Evolutionary conservation across 192 early-diverging fungal genomes (phyloP).

Genomic region (Coemansia sp.): DNA sequence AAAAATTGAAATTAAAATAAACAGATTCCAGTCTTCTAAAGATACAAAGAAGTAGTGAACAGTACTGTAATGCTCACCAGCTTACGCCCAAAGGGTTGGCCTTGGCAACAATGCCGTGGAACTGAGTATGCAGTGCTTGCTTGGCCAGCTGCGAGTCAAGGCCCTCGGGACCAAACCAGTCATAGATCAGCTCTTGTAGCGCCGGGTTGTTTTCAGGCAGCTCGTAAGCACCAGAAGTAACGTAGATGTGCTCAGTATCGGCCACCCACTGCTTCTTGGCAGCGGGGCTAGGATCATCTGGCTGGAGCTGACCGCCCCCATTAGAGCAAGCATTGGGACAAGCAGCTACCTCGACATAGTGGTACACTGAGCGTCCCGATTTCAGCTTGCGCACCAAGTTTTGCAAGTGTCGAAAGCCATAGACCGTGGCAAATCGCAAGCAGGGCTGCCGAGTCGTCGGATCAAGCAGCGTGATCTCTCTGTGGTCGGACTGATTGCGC

Average conservation of each 20-base stretch:
- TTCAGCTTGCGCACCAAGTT: constrained; percentile 97
- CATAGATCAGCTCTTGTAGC: constrained; percentile 62
- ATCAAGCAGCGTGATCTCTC: constrained; percentile 61
- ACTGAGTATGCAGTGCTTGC: constrained; percentile 76
- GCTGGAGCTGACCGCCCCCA: constrained; percentile 92
- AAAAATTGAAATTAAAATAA: background rate
- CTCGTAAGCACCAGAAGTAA: constrained; percentile 49
- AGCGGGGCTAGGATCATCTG: constrained; percentile 43
- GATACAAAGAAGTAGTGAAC: background rate
- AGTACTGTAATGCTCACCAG: constrained; percentile 58
- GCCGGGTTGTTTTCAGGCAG: constrained; percentile 69
- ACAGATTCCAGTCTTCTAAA: constrained; percentile 1
- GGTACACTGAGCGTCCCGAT: constrained; percentile 67
- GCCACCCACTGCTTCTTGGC: constrained; percentile 75
- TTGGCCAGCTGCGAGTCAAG: constrained; percentile 60
- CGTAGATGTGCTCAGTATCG: constrained; percentile 67
- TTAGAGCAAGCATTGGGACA: constrained; percentile 97
- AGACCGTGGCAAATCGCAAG: constrained; percentile 81
- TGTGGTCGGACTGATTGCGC: constrained; percentile 76
- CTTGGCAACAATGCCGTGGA: constrained; percentile 76
- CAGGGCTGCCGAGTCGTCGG: constrained; percentile 54
- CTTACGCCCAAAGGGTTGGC: constrained; percentile 76
- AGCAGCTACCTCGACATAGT: constrained; percentile 97
- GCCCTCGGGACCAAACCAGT: constrained; percentile 74
- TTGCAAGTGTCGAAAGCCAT: constrained; percentile 98